Percentiles rank a stretch among this genome's conserved stretches.
Evolutionary conservation across 148 eudicot species (phyloP).

Genomic region (Rhododendron mucronatum): DNA sequence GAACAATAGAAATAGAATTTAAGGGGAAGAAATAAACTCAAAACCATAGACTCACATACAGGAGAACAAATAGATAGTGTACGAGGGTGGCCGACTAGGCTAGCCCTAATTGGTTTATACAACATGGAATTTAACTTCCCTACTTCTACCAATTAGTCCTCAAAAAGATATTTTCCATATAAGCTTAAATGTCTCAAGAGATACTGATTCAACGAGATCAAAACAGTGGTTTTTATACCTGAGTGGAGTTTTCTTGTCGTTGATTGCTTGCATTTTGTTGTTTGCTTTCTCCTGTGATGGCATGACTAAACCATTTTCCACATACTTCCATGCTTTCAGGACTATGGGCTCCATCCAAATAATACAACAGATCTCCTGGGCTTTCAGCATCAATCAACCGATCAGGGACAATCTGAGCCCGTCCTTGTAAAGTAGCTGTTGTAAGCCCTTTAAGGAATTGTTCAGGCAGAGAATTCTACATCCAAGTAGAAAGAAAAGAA

Average conservation of each 20-base stretch:
- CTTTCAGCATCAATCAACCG: conserved; percentile 47
- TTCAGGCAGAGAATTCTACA: conserved; percentile 72
- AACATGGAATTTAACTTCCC: background rate
- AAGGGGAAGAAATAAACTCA: background rate
- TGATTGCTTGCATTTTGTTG: conserved; percentile 18
- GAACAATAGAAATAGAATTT: background rate
- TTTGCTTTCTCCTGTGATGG: conserved; percentile 42
- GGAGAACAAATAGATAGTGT: background rate
- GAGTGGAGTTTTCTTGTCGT: conserved; percentile 38
- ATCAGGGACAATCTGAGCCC: conserved; percentile 84
- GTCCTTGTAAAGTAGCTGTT: conserved; percentile 72
- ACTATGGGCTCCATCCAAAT: conserved; percentile 97
- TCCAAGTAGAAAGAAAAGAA: conserved; percentile 20
- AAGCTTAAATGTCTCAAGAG: background rate
- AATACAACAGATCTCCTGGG: conserved; percentile 64
- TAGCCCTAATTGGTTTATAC: background rate
- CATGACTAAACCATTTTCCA: conserved; percentile 79
- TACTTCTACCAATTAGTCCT: background rate
- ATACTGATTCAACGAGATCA: background rate
- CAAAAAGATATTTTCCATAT: background rate
- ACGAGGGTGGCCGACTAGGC: background rate
- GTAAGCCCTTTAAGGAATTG: conserved; percentile 80
- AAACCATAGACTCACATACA: background rate
- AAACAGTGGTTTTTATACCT: conserved; percentile 36
- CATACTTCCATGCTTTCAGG: conserved; percentile 99